Base-by-base conservation (phyloP, 1,284 basidiomycete genomes). In the Serendipita sp. region DNA sequence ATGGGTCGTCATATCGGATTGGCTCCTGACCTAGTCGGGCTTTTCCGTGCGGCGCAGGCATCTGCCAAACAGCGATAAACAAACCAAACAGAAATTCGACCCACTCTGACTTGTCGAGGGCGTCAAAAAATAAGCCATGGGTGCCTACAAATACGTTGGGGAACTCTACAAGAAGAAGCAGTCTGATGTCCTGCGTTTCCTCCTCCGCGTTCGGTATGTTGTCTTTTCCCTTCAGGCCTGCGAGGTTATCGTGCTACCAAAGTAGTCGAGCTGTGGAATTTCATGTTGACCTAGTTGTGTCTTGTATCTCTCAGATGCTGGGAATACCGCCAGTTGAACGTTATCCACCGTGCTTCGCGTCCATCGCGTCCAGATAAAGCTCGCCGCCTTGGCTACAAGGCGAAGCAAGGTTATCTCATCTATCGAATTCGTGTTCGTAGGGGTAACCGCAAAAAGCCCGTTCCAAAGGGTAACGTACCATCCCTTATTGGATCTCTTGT, bases 301-400 rank as follows among this genome's bases (percentile, higher is more conserved):
- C 2, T 38, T 38, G 50, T 13, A 17, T 60, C 47, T 29, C 63
- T 30, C 44, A 92, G 93, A 72, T 98, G 95, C 86, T 99, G 95
- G 95, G 95, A 99, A 75, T 96, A 93, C 80, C 89, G 93, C 71
- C 95, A 99, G 76, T 79, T 99, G 72, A 94, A 96, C 71, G 93
- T 99, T 69, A 92, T 98, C 74, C 94, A 98, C 83, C 91, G 95
- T 68, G 94, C 94, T 64, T 93, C 93, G 67, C 91, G 95, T 67
- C 95, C 95, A 64, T 98, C 95, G 63, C 91, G 96, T 74, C 96
- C 94, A 64, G 95, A 99, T 82, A 99, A 98, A 84, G 95, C 95
- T 68, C 91, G 95, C 76, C 90, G 94, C 70, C 82, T 99, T 67
- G 95, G 95, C 64, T 99, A 99, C 87, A 99, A 97, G 80, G 92